Evolutionary conservation across 2,329 filamentous ascomycete genomes (phyloP), one percentile per base, ranked within the genome.

Genomic region (Ceratocystis alfenasii): DNA sequence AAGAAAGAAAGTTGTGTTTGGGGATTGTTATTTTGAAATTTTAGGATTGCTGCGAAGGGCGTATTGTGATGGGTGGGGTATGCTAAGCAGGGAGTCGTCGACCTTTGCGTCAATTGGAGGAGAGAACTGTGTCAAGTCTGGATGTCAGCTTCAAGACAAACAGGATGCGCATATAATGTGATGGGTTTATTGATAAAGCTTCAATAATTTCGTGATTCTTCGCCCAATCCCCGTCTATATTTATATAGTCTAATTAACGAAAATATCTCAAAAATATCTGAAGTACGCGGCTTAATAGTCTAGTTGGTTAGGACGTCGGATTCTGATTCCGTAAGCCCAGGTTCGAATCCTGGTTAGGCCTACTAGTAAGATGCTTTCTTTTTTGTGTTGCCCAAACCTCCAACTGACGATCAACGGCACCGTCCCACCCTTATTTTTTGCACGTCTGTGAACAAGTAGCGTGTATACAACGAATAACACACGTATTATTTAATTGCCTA

Each of bases 261-360:
- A 7, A 1, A 2, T 20, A 22, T 50, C 10, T 1, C n/a, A 20
- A n/a, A 48, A 15, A 53, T 1, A 45, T 22, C 25, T 4, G 2
- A 41, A 57, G 17, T 10, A 64, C n/a, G 33, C 45, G 66, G 66
- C 63, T 46, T 48, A 65, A 65, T 67, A 67, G 66, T 67, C 62
- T 67, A 66, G 65, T 67, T 67, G 62, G 66, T 67, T 67, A 67
- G 66, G 65, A 64, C 65, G 65, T 66, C 65, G 65, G 65, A 65
- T 67, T 67, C 65, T 67, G 65, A 67, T 67, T 67, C 65, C 62
- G 62, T 67, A 67, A 67, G 44, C 65, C 65, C 62, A 67, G 66
- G 63, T 67, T 67, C 66, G 62, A 67, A 65, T 67, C 57, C 66
- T 67, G 62, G 62, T 67, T 67, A 45, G 66, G 66, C 66, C 66